phyloP scores from a whole-genome alignment of 2,329 filamentous ascomycete species.

The Ceratocystis lukuohia region DNA sequence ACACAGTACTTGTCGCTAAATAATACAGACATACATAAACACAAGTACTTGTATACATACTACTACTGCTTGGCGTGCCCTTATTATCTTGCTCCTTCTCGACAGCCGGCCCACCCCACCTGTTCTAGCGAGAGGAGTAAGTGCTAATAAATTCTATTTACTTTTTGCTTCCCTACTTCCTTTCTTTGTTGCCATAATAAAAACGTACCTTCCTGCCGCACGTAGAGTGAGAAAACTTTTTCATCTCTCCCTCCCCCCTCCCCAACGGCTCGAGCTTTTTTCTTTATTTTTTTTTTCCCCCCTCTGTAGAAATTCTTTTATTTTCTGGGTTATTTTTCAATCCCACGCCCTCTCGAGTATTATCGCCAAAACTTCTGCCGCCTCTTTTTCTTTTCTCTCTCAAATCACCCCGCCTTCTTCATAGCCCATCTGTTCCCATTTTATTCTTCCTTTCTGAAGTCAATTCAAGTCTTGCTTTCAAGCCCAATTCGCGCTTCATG shows the following conservation, averaged over 20 bases:
- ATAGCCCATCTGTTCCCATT: constrained; percentile 16
- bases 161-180: constrained; percentile 2
- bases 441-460: constrained; percentile 13
- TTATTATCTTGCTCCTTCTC: background rate
- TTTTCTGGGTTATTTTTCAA: constrained; percentile 10
- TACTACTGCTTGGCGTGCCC: too few species aligned
- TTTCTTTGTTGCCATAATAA: constrained; percentile 7
- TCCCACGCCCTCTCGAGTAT: constrained; percentile 14
- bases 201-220: constrained; percentile 4
- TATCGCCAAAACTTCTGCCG: constrained; percentile 7
- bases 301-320: constrained; percentile 6
- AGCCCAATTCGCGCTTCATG: constrained; percentile 56
- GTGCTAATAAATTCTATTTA: background rate
- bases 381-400: constrained; percentile 10
- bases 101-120: background rate
- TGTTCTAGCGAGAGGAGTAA: background rate
- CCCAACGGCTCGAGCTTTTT: constrained; percentile 6
- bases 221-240: constrained; percentile 14
- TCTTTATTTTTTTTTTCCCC: background rate
- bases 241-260: background rate
- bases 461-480: constrained; percentile 26
- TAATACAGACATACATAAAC: too few species aligned
- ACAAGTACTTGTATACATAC: too few species aligned
- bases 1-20: too few species aligned
- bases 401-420: constrained; percentile 15